Conservation (phyloP, 2,329 filamentous ascomycete genomes). For the Penicillium frequentans region DNA sequence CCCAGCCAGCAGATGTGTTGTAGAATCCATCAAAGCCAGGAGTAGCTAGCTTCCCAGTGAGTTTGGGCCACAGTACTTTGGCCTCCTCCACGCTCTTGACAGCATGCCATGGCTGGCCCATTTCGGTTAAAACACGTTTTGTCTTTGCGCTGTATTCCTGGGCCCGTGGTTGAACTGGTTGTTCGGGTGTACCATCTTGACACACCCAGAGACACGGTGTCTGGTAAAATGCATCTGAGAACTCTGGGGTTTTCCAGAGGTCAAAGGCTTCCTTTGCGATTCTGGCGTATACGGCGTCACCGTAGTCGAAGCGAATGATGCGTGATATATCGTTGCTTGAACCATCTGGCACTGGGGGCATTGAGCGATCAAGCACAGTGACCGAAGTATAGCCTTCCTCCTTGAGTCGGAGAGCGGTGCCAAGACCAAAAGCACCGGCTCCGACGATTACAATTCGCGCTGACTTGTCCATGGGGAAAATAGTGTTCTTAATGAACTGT, state of each 20-base stretch:
- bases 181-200: constrained; percentile 20
- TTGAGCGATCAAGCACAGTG: constrained; percentile 33
- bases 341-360: constrained; percentile 38
- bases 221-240: constrained; percentile 23
- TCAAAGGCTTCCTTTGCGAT: constrained; percentile 69
- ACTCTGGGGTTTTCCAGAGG: constrained; percentile 58
- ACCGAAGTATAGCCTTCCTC: constrained; percentile 28
- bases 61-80: constrained; percentile 20
- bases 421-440: constrained; percentile 65
- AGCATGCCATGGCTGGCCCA: constrained; percentile 26
- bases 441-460: constrained; percentile 50
- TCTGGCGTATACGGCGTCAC: constrained; percentile 69
- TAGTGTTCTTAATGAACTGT: too few species aligned
- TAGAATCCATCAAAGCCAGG: constrained; percentile 27
- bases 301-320: constrained; percentile 61
- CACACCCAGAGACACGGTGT: constrained; percentile 26
- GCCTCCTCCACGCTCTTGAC: constrained; percentile 17
- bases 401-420: constrained; percentile 42
- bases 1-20: constrained; percentile 30
- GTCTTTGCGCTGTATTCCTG: constrained; percentile 25
- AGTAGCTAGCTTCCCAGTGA: constrained; percentile 18
- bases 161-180: constrained; percentile 19
- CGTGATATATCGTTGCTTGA: constrained; percentile 43
- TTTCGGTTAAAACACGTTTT: constrained; percentile 21
- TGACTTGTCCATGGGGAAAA: constrained; percentile 19